phyloP scores from a whole-genome alignment of 306 rosid species.

The Sicyos edulis region DNA sequence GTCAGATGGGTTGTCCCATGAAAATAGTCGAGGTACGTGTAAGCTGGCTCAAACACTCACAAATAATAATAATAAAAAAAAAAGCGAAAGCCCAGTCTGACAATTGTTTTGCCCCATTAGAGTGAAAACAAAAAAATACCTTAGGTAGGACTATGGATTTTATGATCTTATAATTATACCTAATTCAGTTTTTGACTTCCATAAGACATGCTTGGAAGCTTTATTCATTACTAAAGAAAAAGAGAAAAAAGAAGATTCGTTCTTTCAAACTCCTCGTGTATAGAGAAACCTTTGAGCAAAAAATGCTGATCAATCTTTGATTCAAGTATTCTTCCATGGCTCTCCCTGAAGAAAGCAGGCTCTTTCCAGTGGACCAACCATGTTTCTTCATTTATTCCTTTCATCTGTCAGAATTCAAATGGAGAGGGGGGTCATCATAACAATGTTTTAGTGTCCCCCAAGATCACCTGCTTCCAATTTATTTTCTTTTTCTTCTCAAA shows the following conservation, averaged over 20 bases:
- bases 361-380: constrained; percentile 17
- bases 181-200: not conserved
- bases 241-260: constrained; percentile 3
- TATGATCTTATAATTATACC: not conserved
- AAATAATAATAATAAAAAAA: too few relatives aligned
- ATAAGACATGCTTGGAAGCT: not conserved
- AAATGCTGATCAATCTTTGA: constrained; percentile 10
- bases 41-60: too few relatives aligned
- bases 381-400: constrained; percentile 12
- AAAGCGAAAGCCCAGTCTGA: too few relatives aligned
- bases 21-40: too few relatives aligned
- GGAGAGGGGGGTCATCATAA: not conserved
- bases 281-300: not conserved
- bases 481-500: not conserved
- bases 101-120: too few relatives aligned
- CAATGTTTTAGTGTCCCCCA: constrained; percentile 1
- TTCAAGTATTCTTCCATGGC: not conserved
- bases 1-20: too few relatives aligned
- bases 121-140: too few relatives aligned
- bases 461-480: constrained; percentile 2
- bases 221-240: not conserved
- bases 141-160: not conserved
- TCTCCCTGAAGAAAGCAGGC: constrained; percentile 9
- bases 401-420: constrained; percentile 2
- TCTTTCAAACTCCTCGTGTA: not conserved